Evolutionary conservation across 768 basidiomycete genomes (phyloP).

Genomic region (Boletus pseudopeckii): DNA sequence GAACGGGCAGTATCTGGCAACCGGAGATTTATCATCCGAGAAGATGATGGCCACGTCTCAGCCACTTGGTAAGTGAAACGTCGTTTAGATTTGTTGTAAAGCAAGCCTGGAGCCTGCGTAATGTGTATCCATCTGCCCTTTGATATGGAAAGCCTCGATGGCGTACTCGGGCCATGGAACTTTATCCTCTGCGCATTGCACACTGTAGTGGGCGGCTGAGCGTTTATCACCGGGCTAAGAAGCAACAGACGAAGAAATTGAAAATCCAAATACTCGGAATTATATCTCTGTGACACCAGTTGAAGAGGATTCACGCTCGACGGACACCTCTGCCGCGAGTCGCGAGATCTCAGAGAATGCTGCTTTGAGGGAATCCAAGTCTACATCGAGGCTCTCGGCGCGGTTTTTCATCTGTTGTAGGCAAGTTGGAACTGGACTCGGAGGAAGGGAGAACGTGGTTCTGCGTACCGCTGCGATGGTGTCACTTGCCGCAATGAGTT

Average conservation of each 20-base stretch:
- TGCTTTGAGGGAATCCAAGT: constrained; percentile 74
- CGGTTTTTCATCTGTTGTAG: constrained; percentile 76
- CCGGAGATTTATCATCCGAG: constrained; percentile 37
- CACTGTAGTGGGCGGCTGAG: background rate
- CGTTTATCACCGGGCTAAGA: background rate
- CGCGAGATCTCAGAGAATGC: constrained; percentile 88
- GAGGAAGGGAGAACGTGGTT: background rate
- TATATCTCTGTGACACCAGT: background rate
- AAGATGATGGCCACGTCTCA: constrained; percentile 2
- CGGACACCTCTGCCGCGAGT: constrained; percentile 62
- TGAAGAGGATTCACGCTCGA: constrained; percentile 35
- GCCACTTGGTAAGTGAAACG: constrained; percentile 1
- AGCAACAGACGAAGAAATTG: background rate
- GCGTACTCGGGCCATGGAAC: background rate
- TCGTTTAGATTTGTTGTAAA: constrained; percentile 5
- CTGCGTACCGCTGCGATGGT: constrained; percentile 77
- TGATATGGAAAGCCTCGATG: background rate
- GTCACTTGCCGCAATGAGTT: constrained; percentile 89
- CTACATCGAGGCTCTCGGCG: constrained; percentile 80
- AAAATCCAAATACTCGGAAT: background rate
- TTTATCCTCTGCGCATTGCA: background rate
- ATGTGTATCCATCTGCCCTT: constrained; percentile 1
- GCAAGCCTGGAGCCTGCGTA: constrained; percentile 13
- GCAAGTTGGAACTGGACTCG: background rate
- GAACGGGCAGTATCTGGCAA: constrained; percentile 43